phyloP scores from a whole-genome alignment of 2,329 filamentous ascomycete genomes.

The Fusarium guadeloupense region DNA sequence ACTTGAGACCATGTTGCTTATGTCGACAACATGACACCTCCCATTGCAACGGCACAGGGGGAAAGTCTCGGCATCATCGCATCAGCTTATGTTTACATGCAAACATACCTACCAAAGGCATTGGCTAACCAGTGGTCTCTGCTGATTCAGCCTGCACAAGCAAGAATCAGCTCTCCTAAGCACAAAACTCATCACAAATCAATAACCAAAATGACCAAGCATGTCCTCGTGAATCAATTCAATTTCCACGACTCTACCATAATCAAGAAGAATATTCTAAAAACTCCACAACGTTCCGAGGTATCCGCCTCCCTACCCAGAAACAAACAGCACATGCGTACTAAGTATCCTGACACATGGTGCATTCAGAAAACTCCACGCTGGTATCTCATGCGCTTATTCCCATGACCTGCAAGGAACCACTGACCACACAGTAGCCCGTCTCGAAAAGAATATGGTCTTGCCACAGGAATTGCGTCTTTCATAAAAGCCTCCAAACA shows the following conservation, averaged over 20 bases:
- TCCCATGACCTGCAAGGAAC: conserved; percentile 40
- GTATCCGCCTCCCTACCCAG: conserved; percentile 29
- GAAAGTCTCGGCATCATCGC: not conserved
- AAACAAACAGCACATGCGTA: conserved; percentile 20
- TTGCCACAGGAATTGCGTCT: conserved; percentile 24
- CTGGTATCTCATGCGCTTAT: conserved; percentile 38
- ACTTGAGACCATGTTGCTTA: not conserved
- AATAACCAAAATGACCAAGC: not conserved
- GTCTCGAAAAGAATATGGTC: conserved; percentile 25
- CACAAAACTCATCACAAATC: not conserved
- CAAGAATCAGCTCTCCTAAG: conserved; percentile 2
- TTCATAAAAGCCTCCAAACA: conserved; percentile 42
- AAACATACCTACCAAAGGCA: not conserved
- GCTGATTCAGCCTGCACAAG: not conserved
- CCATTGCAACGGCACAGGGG: too few relatives aligned
- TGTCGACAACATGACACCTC: not conserved
- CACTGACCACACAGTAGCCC: conserved; percentile 35
- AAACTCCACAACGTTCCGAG: conserved; percentile 31
- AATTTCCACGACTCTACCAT: conserved; percentile 9
- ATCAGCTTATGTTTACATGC: not conserved
- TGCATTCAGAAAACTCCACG: conserved; percentile 41
- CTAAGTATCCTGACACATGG: conserved; percentile 18
- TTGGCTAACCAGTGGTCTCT: not conserved
- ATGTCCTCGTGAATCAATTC: conserved; percentile 1
- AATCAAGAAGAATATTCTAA: conserved; percentile 14